phyloP scores from a whole-genome alignment of 2,329 filamentous ascomycete species.

The Leptographium flavum region DNA sequence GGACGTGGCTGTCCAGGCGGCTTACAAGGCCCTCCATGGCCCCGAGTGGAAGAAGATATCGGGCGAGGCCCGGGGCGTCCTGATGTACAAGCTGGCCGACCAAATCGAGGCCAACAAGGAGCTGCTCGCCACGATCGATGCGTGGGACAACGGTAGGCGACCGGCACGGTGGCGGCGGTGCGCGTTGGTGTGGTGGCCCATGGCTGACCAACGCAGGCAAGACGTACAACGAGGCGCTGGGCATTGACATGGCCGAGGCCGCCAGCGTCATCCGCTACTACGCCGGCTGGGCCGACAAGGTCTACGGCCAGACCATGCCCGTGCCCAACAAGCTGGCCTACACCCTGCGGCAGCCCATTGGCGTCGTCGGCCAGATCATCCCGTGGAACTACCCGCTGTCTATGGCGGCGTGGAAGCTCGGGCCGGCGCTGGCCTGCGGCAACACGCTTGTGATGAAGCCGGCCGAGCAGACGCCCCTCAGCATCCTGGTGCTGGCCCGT shows the following conservation, averaged over 20 bases:
- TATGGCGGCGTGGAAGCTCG: slow-evolving; percentile 62
- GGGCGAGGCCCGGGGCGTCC: slow-evolving; percentile 17
- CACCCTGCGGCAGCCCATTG: slow-evolving; percentile 53
- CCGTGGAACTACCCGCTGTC: slow-evolving; percentile 62
- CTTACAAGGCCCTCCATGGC: slow-evolving; percentile 3
- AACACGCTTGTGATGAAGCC: slow-evolving; percentile 48
- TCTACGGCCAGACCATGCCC: slow-evolving; percentile 55
- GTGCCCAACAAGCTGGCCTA: slow-evolving; percentile 52
- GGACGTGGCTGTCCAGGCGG: slow-evolving; percentile 7
- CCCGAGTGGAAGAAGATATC: slow-evolving; percentile 3
- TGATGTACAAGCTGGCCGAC: slow-evolving; percentile 27
- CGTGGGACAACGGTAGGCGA: slow-evolving; percentile 62
- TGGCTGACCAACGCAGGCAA: neutral
- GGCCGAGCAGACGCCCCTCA: slow-evolving; percentile 47
- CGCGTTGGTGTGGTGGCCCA: too few species aligned
- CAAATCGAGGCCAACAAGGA: slow-evolving; percentile 23
- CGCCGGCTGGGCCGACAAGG: slow-evolving; percentile 56
- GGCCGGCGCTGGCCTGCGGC: slow-evolving; percentile 47
- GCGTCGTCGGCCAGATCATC: slow-evolving; percentile 55
- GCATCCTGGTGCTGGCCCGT: slow-evolving; percentile 44
- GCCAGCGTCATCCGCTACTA: slow-evolving; percentile 52
- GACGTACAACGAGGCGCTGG: slow-evolving; percentile 42
- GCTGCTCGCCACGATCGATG: slow-evolving; percentile 37
- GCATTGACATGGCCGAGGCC: slow-evolving; percentile 16
- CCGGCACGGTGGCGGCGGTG: neutral